phyloP scores from a whole-genome alignment of 176 grass and related monocot species.

The Ensete ventricosum region DNA sequence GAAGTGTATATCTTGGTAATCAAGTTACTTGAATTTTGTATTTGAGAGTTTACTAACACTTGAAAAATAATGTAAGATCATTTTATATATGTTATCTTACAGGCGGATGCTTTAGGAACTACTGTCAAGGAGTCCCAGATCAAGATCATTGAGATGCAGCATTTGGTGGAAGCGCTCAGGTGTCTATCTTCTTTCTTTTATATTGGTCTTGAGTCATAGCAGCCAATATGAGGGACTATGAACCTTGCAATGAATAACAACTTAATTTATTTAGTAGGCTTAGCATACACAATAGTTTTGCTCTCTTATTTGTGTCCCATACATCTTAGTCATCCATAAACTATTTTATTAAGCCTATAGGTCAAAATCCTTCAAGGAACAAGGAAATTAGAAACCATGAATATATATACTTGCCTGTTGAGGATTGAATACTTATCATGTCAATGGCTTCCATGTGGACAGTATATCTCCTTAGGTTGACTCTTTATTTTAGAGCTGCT shows the following conservation, averaged over 20 bases:
- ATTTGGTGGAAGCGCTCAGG: slow-evolving; percentile 96
- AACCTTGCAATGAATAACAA: background rate
- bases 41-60: background rate
- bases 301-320: background rate
- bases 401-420: background rate
- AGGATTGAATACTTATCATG: background rate
- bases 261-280: background rate
- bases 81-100: slow-evolving; percentile 2
- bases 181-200: slow-evolving; percentile 14
- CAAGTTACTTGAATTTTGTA: background rate
- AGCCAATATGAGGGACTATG: background rate
- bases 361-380: background rate
- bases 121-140: slow-evolving; percentile 89
- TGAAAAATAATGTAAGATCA: slow-evolving; percentile 19
- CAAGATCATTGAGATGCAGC: slow-evolving; percentile 86
- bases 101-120: slow-evolving; percentile 93
- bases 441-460: background rate
- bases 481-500: background rate
- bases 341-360: background rate
- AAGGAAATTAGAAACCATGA: background rate
- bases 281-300: background rate
- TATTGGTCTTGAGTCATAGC: background rate
- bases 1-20: slow-evolving; percentile 82
- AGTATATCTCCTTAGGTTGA: background rate
- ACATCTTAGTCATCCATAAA: background rate